These are phyloP conservation scores for Mortierella sp. DNA, from an alignment of 371 early-diverging fungal genomes.

Conservation along the genomic window DNA sequence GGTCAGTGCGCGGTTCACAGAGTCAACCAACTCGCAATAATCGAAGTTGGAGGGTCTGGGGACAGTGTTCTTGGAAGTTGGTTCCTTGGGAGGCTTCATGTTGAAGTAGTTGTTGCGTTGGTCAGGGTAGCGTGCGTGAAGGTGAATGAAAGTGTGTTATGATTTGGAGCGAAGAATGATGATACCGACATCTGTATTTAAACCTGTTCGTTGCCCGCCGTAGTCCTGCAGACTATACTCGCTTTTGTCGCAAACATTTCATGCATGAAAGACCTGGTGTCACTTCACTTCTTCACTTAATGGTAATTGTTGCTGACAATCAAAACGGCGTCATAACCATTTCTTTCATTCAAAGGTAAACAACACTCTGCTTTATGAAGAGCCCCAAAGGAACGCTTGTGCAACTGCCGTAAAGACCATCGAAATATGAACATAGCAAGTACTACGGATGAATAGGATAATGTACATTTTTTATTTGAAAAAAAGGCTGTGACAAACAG, in stretches of 20 bases:
- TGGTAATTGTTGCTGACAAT: too few relatives aligned
- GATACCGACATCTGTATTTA: neutral
- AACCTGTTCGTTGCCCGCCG: neutral
- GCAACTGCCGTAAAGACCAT: too few relatives aligned
- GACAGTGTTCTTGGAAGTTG: neutral
- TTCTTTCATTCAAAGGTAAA: too few relatives aligned
- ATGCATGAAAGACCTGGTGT: too few relatives aligned
- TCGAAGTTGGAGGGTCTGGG: neutral
- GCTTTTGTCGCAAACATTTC: too few relatives aligned
- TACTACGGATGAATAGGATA: neutral
- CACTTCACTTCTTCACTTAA: too few relatives aligned
- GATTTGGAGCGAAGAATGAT: neutral
- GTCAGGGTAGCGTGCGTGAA: neutral
- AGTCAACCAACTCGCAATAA: neutral
- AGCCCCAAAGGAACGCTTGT: neutral
- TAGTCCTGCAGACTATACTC: too few relatives aligned
- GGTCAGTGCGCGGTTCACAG: neutral
- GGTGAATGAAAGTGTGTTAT: neutral
- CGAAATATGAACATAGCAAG: neutral
- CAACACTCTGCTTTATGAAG: too few relatives aligned
- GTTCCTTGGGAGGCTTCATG: neutral
- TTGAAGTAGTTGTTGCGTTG: neutral
- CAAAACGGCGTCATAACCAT: too few relatives aligned
- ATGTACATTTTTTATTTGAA: constrained; percentile 29
- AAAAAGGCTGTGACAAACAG: neutral